phyloP scores from a whole-genome alignment of 2,329 filamentous ascomycete genomes.

The Huntiella abstrusa region DNA sequence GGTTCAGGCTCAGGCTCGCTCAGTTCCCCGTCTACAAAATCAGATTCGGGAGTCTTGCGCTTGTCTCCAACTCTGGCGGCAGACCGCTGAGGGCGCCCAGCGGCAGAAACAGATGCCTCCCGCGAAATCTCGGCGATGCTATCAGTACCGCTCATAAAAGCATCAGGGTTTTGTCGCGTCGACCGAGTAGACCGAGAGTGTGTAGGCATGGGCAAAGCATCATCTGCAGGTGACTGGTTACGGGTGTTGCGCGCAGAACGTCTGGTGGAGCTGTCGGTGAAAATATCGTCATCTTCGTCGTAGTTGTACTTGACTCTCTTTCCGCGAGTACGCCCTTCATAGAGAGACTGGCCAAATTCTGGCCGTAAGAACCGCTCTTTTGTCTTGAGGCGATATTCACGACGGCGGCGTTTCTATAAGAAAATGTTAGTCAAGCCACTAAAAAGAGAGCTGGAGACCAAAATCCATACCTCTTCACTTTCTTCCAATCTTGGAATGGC shows the following conservation, averaged over 20 bases:
- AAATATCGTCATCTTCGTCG: slow-evolving; percentile 62
- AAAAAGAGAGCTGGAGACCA: neutral
- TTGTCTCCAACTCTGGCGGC: slow-evolving; percentile 31
- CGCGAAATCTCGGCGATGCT: slow-evolving; percentile 18
- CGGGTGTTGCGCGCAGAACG: slow-evolving; percentile 58
- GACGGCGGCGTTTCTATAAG: slow-evolving; percentile 69
- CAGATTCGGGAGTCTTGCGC: slow-evolving; percentile 16
- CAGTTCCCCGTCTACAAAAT: slow-evolving; percentile 30
- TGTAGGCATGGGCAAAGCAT: neutral
- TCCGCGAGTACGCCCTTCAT: slow-evolving; percentile 87
- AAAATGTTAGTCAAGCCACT: neutral
- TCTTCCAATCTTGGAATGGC: slow-evolving; percentile 83
- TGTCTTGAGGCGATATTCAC: slow-evolving; percentile 73
- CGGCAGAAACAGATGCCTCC: slow-evolving; percentile 20
- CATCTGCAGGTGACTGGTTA: slow-evolving; percentile 24
- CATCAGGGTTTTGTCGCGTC: slow-evolving; percentile 44
- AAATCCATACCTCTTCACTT: slow-evolving; percentile 56
- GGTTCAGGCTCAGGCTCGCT: slow-evolving; percentile 50
- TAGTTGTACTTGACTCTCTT: slow-evolving; percentile 96
- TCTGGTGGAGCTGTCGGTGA: slow-evolving; percentile 43
- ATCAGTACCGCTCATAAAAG: slow-evolving; percentile 24
- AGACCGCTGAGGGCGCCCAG: slow-evolving; percentile 31
- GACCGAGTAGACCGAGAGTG: slow-evolving; percentile 25
- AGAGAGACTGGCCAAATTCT: slow-evolving; percentile 77
- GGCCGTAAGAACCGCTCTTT: slow-evolving; percentile 77